Conservation (phyloP, 352 stramenopile genomes). For the Thraustotheca clavata region DNA sequence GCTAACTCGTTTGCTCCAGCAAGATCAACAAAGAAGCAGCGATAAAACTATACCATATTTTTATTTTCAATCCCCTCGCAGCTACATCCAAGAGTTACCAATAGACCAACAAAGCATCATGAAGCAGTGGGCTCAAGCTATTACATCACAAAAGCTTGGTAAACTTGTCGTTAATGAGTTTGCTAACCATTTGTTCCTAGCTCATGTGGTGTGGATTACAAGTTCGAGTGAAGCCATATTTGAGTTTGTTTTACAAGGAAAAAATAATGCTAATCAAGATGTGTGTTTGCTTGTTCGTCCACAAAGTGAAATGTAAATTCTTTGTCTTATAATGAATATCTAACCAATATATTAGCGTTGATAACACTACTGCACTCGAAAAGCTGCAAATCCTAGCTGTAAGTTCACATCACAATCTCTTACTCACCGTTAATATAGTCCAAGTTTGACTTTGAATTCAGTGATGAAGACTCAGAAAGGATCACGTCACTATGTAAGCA, state of each 20-base stretch:
- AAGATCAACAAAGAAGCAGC: background rate
- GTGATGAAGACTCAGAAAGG: background rate
- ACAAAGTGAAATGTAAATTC: background rate
- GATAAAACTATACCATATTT: background rate
- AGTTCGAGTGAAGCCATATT: background rate
- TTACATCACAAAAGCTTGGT: slow-evolving; percentile 5
- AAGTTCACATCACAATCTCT: background rate
- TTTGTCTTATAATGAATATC: background rate
- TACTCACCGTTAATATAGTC: background rate
- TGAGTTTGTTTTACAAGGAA: background rate
- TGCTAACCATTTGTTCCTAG: background rate
- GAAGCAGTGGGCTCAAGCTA: background rate
- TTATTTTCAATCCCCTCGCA: background rate
- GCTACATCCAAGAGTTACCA: background rate
- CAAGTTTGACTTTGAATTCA: background rate
- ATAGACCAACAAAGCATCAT: background rate
- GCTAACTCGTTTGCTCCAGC: background rate
- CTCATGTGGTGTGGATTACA: slow-evolving; percentile 12
- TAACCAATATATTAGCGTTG: slow-evolving; percentile 5
- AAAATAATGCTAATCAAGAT: background rate
- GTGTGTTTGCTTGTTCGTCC: slow-evolving; percentile 17
- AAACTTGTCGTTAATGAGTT: background rate
- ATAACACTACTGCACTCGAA: background rate
- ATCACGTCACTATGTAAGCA: background rate
- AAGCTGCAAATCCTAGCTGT: slow-evolving; percentile 1